Percentiles rank a stretch among this genome's conserved stretches.
Conservation (phyloP, 1,139 yeast genomes). For the Keqinozyma sinolaborantium region DNA sequence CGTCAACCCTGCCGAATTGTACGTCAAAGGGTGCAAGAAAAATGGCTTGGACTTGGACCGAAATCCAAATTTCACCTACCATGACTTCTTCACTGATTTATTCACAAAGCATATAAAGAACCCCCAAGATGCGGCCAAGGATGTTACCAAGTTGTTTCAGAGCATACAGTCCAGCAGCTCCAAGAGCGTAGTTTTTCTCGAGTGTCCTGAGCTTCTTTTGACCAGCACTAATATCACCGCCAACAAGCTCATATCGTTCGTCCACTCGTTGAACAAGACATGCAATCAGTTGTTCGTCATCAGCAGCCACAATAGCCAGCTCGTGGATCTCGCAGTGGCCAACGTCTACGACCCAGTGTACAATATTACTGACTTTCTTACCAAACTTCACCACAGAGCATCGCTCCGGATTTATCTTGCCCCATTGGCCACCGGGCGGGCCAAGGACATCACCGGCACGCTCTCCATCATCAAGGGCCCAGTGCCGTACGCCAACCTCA, state of each 20-base stretch:
- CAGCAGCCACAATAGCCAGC: slow-evolving; percentile 32
- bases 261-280: slow-evolving; percentile 32
- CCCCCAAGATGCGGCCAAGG: slow-evolving; percentile 16
- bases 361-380: slow-evolving; percentile 42
- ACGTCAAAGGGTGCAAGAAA: slow-evolving; percentile 37
- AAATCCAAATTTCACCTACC: slow-evolving; percentile 29
- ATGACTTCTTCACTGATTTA: slow-evolving; percentile 43
- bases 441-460: slow-evolving; percentile 78
- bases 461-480: slow-evolving; percentile 56
- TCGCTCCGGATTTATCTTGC: slow-evolving; percentile 49
- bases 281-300: slow-evolving; percentile 33
- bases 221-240: slow-evolving; percentile 34
- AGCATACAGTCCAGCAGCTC: slow-evolving; percentile 7
- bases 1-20: slow-evolving; percentile 32
- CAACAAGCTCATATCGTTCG: slow-evolving; percentile 28
- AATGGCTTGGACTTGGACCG: slow-evolving; percentile 37
- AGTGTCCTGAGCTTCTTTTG: slow-evolving; percentile 49
- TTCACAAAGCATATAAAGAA: slow-evolving; percentile 27
- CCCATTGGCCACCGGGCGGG: slow-evolving; percentile 77
- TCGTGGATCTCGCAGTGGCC: slow-evolving; percentile 28
- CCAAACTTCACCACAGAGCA: slow-evolving; percentile 49
- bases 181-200: slow-evolving; percentile 35
- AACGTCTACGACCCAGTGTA: slow-evolving; percentile 29
- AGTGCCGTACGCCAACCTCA: slow-evolving; percentile 19
- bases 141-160: slow-evolving; percentile 21